Conservation (phyloP, 139 green algal genomes). For the Haematococcus sp. region DNA sequence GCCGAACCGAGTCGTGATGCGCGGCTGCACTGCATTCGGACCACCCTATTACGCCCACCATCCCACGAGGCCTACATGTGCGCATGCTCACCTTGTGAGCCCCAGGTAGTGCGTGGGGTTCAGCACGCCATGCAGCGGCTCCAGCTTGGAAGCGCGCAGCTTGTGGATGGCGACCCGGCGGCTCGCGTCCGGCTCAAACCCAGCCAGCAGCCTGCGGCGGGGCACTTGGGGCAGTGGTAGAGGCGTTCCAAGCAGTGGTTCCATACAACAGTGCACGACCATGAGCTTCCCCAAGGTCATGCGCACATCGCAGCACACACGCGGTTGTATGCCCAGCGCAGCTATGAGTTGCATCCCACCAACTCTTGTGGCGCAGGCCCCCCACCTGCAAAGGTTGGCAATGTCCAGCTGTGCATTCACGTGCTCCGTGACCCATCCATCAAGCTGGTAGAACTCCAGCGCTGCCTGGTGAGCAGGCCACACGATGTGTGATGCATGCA, state of each 20-base stretch:
- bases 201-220: conserved; percentile 41
- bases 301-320: too few species aligned
- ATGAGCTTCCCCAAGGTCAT: too few species aligned
- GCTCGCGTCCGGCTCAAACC: conserved; percentile 38
- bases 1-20: too few species aligned
- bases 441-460: conserved; percentile 51
- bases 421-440: conserved; percentile 59
- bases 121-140: conserved; percentile 38
- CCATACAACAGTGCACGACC: too few species aligned
- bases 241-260: too few species aligned
- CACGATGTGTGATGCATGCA: too few species aligned
- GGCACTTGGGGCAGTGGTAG: too few species aligned
- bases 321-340: too few species aligned
- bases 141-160: conserved; percentile 33
- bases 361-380: too few species aligned
- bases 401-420: conserved; percentile 49
- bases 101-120: conserved; percentile 42
- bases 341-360: too few species aligned
- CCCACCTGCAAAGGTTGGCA: conserved; percentile 50
- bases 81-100: conserved; percentile 12
- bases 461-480: conserved; percentile 21
- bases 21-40: too few species aligned
- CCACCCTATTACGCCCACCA: too few species aligned
- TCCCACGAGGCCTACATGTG: background rate
- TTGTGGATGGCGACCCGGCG: conserved; percentile 43